Evolutionary conservation across 1,284 basidiomycete species (phyloP).

Genomic region (Meripilus lineatus): DNA sequence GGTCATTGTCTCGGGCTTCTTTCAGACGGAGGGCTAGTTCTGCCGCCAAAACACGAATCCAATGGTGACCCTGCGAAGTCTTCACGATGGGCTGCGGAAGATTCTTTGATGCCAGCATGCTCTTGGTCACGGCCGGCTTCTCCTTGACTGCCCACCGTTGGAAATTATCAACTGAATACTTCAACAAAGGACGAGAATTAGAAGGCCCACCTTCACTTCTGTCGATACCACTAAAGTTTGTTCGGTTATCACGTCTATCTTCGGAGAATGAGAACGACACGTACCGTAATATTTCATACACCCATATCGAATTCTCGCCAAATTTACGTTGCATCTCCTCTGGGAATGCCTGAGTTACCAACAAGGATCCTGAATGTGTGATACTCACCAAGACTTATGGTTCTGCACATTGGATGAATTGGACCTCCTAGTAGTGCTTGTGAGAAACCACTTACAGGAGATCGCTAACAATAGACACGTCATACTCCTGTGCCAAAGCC

Average conservation of each 20-base stretch:
- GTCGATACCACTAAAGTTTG: slow-evolving; percentile 80
- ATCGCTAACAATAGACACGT: slow-evolving; percentile 86
- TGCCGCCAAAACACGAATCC: slow-evolving; percentile 88
- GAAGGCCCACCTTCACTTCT: slow-evolving; percentile 71
- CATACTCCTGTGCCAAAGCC: slow-evolving; percentile 84
- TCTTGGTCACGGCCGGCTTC: slow-evolving; percentile 77
- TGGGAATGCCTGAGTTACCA: slow-evolving; percentile 21
- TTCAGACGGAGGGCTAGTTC: slow-evolving; percentile 83
- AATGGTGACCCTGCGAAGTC: slow-evolving; percentile 74
- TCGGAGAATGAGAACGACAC: not conserved
- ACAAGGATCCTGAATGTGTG: not conserved
- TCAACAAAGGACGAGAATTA: slow-evolving; percentile 4
- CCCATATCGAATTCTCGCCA: slow-evolving; percentile 84
- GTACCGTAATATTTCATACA: slow-evolving; percentile 79
- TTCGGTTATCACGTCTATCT: not conserved
- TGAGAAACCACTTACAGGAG: slow-evolving; percentile 61
- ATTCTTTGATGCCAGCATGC: slow-evolving; percentile 93
- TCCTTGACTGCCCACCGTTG: slow-evolving; percentile 86
- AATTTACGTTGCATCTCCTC: slow-evolving; percentile 83
- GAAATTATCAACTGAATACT: not conserved
- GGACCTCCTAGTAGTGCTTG: too few species aligned
- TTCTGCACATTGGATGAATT: slow-evolving; percentile 32
- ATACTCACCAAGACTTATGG: slow-evolving; percentile 42
- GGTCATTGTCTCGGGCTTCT: slow-evolving; percentile 71
- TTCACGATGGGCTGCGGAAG: slow-evolving; percentile 74